Evolutionary conservation across 257 asterid species (phyloP), one percentile per base, ranked within the genome.

Genomic region (Gentiana dahurica): DNA sequence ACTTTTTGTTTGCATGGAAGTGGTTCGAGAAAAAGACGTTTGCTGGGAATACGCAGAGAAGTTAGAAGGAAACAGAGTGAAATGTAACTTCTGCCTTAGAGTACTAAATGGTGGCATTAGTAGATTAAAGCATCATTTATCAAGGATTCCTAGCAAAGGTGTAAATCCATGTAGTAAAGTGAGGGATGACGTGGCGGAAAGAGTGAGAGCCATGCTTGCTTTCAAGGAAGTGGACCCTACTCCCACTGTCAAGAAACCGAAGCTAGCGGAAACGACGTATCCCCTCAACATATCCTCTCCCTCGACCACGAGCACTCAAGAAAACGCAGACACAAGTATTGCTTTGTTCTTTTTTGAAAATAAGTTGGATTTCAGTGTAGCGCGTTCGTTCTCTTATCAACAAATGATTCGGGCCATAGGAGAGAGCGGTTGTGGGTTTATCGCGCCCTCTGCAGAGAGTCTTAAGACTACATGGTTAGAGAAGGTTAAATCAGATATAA

Each of bases 11-110:
- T 57, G 37, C 51, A 62, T 58, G 69, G 68, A 86, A 83, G 94
- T 90, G 98, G 98, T 87, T 66, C 84, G 96, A 49, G 98, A 82
- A 75, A 90, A 80, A 69, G 98, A 90, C 64, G 67, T 62, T 41
- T 90, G 95, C 65, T 90, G 98, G 98, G 95, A 90, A 65, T 87
- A 87, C 59, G 98, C 96, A 6, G 98, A 90, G 49, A 79, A 82
- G 74, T 65, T 90, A 54, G 96, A 84, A 39, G 98, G 96, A 36
- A 90, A 87, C 83, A 90, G 84, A 61, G 89, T 90, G 37, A 76
- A 76, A 68, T 90, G 98, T 81, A 90, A 84, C 67, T 87, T 90
- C 81, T 90, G 98, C 64, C 84, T 77, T 11, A 72, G 96, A 74
- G 68, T 87, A 68, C 80, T 90, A 10, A 84, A 90, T 51, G 95